Percentiles rank a stretch among this genome's conserved stretches.
Evolutionary conservation across 2,329 filamentous ascomycete genomes (phyloP).

Genomic region (Hypoxylon sp.): DNA sequence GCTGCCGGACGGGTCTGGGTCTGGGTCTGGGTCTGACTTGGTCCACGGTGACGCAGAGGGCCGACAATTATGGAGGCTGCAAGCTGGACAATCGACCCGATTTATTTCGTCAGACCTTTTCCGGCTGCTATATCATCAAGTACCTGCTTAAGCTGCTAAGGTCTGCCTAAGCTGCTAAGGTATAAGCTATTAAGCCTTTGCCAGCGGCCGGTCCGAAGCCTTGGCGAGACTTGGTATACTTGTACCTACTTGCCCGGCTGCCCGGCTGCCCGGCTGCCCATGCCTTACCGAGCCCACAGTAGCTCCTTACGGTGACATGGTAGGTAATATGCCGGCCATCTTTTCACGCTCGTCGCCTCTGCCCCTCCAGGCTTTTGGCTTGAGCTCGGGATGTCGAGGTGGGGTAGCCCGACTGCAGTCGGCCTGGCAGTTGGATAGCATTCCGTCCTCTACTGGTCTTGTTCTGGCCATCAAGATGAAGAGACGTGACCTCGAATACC

Average conservation of each 20-base stretch:
- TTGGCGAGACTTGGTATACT: no score
- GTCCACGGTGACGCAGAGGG: constrained; percentile 35
- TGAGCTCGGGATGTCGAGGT: constrained; percentile 24
- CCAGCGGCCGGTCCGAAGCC: no score
- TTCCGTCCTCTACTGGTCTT: constrained; percentile 9
- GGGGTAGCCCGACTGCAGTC: constrained; percentile 29
- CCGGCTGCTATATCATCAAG: background rate
- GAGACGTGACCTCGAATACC: no score
- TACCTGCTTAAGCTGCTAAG: no score
- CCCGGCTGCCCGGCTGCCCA: constrained; percentile 3
- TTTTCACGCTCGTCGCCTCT: constrained; percentile 17
- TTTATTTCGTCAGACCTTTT: constrained; percentile 26
- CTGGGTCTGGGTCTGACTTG: constrained; percentile 24
- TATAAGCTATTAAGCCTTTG: no score
- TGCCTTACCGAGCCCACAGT: no score
- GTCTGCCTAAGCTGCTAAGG: no score
- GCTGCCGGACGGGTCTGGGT: no score
- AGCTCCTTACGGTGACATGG: constrained; percentile 1
- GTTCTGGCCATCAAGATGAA: background rate
- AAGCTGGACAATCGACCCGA: constrained; percentile 16
- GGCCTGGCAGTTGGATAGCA: background rate
- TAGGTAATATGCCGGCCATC: constrained; percentile 26
- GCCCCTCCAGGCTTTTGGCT: constrained; percentile 23
- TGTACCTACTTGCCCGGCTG: no score
- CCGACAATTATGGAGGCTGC: constrained; percentile 27